Evolutionary conservation across 1,284 basidiomycete species (phyloP).

Genomic region (Puccinia hordei): DNA sequence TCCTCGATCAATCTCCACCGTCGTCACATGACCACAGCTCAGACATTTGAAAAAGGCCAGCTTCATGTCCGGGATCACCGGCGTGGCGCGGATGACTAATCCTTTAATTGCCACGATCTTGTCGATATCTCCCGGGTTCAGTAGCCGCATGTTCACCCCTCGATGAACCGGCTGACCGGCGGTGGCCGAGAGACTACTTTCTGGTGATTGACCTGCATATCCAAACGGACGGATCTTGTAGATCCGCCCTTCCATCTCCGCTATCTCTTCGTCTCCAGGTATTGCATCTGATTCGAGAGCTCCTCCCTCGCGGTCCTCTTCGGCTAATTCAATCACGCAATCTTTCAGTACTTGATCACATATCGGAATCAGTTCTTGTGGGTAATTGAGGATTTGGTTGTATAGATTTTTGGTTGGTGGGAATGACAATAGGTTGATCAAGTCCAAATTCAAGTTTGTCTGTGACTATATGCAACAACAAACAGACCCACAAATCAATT

Average conservation of each 20-base stretch:
- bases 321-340: conserved; percentile 58
- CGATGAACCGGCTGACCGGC: conserved; percentile 43
- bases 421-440: conserved; percentile 83
- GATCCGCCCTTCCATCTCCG: conserved; percentile 39
- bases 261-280: conserved; percentile 28
- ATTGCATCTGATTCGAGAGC: background rate
- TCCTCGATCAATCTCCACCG: conserved; percentile 92
- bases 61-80: conserved; percentile 98
- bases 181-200: conserved; percentile 48
- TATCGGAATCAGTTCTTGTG: conserved; percentile 92
- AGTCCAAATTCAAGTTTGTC: conserved; percentile 87
- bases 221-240: conserved; percentile 89
- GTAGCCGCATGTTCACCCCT: conserved; percentile 79
- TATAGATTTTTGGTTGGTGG: conserved; percentile 73
- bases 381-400: conserved; percentile 74
- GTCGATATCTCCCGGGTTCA: conserved; percentile 91
- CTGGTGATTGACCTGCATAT: conserved; percentile 60
- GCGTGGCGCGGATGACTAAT: conserved; percentile 93
- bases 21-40: conserved; percentile 90
- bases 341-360: conserved; percentile 97
- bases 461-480: conserved; percentile 64
- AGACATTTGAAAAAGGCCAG: conserved; percentile 94
- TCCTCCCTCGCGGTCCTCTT: conserved; percentile 47
- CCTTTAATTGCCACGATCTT: conserved; percentile 95
- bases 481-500: background rate